Base-by-base conservation (phyloP, 1,284 basidiomycete species). In the Inonotus hispidus region DNA sequence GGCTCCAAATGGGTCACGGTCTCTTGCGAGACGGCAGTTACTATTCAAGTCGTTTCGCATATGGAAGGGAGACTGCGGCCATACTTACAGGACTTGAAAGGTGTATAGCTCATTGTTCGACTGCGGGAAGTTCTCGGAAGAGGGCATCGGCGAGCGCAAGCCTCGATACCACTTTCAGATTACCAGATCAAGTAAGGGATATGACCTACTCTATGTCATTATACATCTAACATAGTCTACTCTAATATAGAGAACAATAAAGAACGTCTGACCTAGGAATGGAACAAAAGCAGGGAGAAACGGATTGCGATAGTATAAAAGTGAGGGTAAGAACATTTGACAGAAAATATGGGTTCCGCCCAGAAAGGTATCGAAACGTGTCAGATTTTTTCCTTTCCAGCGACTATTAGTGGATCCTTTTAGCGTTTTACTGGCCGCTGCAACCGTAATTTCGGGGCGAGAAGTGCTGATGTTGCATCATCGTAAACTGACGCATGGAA, bases 91-190 rank as follows among this genome's bases (percentile, higher is more conserved):
- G 32, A 32, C 32, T 8, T 32, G 32, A 8, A 32, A 32, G 8
- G 32, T 32, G 32, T 32, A 32, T 8, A 32, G n/a, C n/a, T 8
- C 4, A 32, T 8, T 32, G 32, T 32, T 32, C 8, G 32, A 32
- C 32, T 4, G 32, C 8, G 32, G 32, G 32, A 32, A 32, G 32
- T 32, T 4, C 8, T 32, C 16, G n/a, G 16, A 14, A 43, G 16
- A 10, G 41, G 41, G 16, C 4, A 7, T n/a, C 41, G 19, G 19
- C 1, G 19, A 43, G 7, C 41, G 16, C 41, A 16, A 43, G 46
- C 37, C 45, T 59, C 53, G n/a, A 27, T 32, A 52, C 19, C 43
- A 63, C 57, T 57, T 63, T 58, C 61, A n/a, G 11, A 16, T 1
- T 43, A n/a, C 19, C 16, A 38, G 37, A 21, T 37, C 35, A 25